phyloP scores from a whole-genome alignment of 2,329 filamentous ascomycete genomes.

The Neonectria sp. region DNA sequence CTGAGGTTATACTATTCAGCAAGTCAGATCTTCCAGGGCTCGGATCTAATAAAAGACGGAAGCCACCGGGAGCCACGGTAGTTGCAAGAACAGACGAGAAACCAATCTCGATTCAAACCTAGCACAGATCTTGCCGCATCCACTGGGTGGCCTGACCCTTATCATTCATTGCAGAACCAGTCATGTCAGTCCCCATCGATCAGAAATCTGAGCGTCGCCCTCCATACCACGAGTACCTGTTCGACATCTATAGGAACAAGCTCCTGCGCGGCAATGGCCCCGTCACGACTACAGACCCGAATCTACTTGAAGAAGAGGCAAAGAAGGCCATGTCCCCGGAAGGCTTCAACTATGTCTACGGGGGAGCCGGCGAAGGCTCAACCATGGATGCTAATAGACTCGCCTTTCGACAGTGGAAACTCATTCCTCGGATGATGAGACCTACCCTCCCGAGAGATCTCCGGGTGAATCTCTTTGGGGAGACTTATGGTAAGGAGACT shows the following conservation, averaged over 20 bases:
- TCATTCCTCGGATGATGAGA: constrained; percentile 1
- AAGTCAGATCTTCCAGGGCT: background rate
- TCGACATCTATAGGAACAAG: constrained; percentile 2
- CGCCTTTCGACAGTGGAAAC: constrained; percentile 3
- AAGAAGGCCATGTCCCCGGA: constrained; percentile 1
- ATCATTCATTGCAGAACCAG: background rate
- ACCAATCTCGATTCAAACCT: background rate
- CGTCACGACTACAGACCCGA: constrained; percentile 1
- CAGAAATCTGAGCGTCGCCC: background rate
- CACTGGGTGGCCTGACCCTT: background rate
- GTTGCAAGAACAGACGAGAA: background rate
- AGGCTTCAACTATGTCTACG: constrained; percentile 4
- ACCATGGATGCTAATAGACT: constrained; percentile 2
- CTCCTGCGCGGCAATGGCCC: background rate
- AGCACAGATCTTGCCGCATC: background rate
- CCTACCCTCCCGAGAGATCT: background rate
- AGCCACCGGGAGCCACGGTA: background rate
- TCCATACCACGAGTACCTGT: background rate
- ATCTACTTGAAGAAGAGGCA: background rate
- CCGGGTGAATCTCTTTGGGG: background rate
- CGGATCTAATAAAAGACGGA: background rate
- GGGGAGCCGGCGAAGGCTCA: background rate
- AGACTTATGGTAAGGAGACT: constrained; percentile 1
- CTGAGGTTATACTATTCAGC: background rate
- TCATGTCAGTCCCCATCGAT: background rate